These are phyloP conservation scores for Metschnikowia picachoensis DNA, from an alignment of 805 yeast species.

Conservation along the genomic window DNA sequence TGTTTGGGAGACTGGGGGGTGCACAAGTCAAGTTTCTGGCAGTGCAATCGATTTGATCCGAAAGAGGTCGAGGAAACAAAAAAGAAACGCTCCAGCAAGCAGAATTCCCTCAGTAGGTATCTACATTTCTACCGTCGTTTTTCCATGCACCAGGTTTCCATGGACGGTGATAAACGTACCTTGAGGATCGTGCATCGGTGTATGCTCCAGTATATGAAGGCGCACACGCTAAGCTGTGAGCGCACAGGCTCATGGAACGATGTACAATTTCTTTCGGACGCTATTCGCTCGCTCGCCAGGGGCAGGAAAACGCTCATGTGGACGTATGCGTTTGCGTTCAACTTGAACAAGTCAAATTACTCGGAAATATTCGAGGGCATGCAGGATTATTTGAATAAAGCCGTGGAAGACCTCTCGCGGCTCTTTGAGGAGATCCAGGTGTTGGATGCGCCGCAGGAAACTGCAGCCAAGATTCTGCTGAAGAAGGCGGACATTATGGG, in stretches of 20 bases:
- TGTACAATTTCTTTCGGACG: conserved; percentile 75
- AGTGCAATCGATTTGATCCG: conserved; percentile 55
- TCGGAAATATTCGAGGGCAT: conserved; percentile 66
- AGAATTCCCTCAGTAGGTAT: conserved; percentile 57
- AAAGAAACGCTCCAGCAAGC: conserved; percentile 41
- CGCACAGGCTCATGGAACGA: conserved; percentile 70
- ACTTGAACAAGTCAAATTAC: conserved; percentile 50
- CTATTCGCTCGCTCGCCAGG: conserved; percentile 57
- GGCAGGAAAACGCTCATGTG: conserved; percentile 82
- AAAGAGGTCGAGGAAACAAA: conserved; percentile 36
- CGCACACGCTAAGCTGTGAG: conserved; percentile 32
- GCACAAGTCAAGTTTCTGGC: conserved; percentile 63
- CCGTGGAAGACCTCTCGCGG: conserved; percentile 67
- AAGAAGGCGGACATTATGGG: conserved; percentile 38
- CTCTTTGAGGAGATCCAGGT: conserved; percentile 46
- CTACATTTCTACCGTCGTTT: conserved; percentile 73
- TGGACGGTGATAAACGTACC: conserved; percentile 64
- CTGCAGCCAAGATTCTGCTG: conserved; percentile 30
- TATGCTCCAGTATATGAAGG: conserved; percentile 63
- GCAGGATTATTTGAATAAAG: conserved; percentile 58
- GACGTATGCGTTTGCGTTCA: conserved; percentile 82
- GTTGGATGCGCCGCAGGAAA: conserved; percentile 23
- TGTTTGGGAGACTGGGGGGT: conserved; percentile 72
- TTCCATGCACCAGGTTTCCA: conserved; percentile 71
- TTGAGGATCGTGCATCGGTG: conserved; percentile 59